Evolutionary conservation across 371 early-diverging fungal species (phyloP).

Genomic region (Mucor sp.): DNA sequence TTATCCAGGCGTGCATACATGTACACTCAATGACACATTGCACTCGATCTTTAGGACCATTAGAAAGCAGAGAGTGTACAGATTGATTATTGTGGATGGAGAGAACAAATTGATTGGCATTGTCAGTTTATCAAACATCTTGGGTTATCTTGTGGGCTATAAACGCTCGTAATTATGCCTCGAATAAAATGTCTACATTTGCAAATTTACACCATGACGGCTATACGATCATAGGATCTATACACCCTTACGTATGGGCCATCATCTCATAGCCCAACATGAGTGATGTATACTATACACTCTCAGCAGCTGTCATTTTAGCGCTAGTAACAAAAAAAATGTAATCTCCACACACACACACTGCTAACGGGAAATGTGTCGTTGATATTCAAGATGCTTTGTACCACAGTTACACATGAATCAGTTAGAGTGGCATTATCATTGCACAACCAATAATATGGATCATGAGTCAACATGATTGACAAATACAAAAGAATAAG

Average conservation of each 20-base stretch:
- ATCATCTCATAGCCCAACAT: background rate
- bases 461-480: conserved; percentile 15
- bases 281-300: too few relatives aligned
- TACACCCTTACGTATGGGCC: background rate
- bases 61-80: conserved; percentile 80
- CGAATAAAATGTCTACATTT: background rate
- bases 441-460: conserved; percentile 6
- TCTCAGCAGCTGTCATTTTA: background rate
- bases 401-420: conserved; percentile 10
- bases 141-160: conserved; percentile 66
- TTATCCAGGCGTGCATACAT: conserved; percentile 94
- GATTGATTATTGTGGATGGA: conserved; percentile 89
- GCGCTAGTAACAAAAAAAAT: background rate
- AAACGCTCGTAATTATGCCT: conserved; percentile 7
- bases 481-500: background rate
- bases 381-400: background rate
- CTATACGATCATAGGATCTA: background rate
- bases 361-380: background rate
- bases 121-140: conserved; percentile 86
- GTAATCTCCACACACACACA: background rate
- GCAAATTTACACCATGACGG: background rate
- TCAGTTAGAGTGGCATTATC: background rate
- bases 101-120: conserved; percentile 83
- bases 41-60: conserved; percentile 86
- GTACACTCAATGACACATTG: conserved; percentile 83